Conservation (phyloP, 2,329 filamentous ascomycete species). For the Rutstroemia sp. region DNA sequence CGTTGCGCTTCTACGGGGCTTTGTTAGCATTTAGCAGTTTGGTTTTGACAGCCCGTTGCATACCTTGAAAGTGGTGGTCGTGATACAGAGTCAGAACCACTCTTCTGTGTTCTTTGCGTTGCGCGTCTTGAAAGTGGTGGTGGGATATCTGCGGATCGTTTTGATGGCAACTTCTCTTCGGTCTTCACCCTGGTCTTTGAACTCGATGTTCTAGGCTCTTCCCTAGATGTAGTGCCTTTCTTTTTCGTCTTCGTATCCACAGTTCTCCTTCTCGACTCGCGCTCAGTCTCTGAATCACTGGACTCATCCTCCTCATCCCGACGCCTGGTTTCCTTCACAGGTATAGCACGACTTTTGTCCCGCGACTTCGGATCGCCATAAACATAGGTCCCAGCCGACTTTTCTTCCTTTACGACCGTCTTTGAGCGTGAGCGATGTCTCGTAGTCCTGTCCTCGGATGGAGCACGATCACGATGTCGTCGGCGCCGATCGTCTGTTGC, state of each 20-base stretch:
- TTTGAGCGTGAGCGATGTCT: slow-evolving; percentile 16
- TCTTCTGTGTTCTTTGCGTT: slow-evolving; percentile 17
- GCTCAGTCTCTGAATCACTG: slow-evolving; percentile 17
- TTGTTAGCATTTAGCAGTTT: slow-evolving; percentile 13
- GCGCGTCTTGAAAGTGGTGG: slow-evolving; percentile 15
- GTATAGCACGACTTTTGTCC: slow-evolving; percentile 11
- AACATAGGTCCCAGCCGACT: slow-evolving; percentile 14
- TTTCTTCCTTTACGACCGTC: slow-evolving; percentile 10
- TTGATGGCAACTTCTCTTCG: slow-evolving; percentile 10
- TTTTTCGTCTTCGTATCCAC: slow-evolving; percentile 20
- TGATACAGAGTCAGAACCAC: slow-evolving; percentile 13
- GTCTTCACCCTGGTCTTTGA: slow-evolving; percentile 13
- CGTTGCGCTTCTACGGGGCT: slow-evolving; percentile 11
- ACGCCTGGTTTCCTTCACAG: slow-evolving; percentile 17
- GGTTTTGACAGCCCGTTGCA: background rate
- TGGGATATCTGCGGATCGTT: slow-evolving; percentile 8
- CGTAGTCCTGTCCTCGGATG: slow-evolving; percentile 8
- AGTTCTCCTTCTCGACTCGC: slow-evolving; percentile 6
- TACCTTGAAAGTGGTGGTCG: slow-evolving; percentile 23
- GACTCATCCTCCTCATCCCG: slow-evolving; percentile 19
- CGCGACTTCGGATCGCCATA: slow-evolving; percentile 16
- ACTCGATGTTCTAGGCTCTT: slow-evolving; percentile 15
- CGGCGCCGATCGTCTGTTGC: slow-evolving; percentile 19
- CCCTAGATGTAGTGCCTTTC: slow-evolving; percentile 20
- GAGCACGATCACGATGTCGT: slow-evolving; percentile 10